These are phyloP conservation scores for Thelonectria rubi DNA, from an alignment of 2,329 filamentous ascomycete species.

Conservation along the genomic window DNA sequence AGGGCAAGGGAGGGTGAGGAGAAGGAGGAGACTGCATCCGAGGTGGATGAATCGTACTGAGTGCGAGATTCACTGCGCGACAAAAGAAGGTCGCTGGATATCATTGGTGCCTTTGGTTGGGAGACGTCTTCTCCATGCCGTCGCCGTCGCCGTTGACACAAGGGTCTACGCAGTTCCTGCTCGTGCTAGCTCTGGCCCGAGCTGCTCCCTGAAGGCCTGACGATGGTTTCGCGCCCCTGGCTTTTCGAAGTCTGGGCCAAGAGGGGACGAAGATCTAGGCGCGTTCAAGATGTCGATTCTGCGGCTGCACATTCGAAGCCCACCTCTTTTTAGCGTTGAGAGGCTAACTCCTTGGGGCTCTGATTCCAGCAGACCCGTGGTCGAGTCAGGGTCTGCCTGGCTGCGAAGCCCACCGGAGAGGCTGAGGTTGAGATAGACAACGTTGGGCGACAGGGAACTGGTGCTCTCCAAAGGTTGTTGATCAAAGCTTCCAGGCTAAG, in stretches of 20 bases:
- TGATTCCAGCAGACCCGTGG: slow-evolving; percentile 26
- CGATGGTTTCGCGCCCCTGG: slow-evolving; percentile 5
- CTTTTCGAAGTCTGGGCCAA: slow-evolving; percentile 4
- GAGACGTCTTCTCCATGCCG: neutral
- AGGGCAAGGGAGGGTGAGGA: slow-evolving; percentile 23
- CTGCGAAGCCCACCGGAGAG: slow-evolving; percentile 21
- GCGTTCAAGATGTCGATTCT: slow-evolving; percentile 22
- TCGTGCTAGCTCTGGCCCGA: neutral
- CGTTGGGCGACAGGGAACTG: slow-evolving; percentile 36
- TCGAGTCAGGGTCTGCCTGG: slow-evolving; percentile 37
- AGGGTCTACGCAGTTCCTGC: neutral
- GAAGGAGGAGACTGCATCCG: slow-evolving; percentile 36
- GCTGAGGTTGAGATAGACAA: slow-evolving; percentile 34
- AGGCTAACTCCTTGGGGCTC: slow-evolving; percentile 23
- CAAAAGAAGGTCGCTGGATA: neutral
- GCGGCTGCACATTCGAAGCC: slow-evolving; percentile 20
- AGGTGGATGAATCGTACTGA: slow-evolving; percentile 23
- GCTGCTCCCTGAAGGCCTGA: neutral
- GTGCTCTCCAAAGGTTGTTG: slow-evolving; percentile 29
- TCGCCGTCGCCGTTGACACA: neutral
- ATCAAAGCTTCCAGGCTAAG: slow-evolving; percentile 29
- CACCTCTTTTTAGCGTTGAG: slow-evolving; percentile 24
- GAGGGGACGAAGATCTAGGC: slow-evolving; percentile 17
- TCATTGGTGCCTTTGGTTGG: too few relatives aligned
- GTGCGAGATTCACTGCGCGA: slow-evolving; percentile 13